Conservation (phyloP, 805 yeast species). For the Candida tallmaniae region DNA sequence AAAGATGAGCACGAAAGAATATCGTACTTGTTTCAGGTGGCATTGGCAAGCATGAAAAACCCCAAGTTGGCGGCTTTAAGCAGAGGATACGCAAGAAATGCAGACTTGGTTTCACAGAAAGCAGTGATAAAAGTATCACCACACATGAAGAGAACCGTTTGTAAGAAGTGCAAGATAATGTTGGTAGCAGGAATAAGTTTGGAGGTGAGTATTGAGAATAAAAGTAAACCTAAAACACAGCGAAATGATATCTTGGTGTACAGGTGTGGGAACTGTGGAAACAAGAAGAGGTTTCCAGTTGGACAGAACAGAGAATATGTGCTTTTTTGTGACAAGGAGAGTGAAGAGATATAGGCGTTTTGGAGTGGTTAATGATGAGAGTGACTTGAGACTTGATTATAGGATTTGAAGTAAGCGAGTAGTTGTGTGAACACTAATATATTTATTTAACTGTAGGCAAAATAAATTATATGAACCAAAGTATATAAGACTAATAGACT, state of each 20-base stretch:
- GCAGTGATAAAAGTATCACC: conserved; percentile 65
- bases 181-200: conserved; percentile 47
- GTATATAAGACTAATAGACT: no score
- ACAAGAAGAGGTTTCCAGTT: conserved; percentile 53
- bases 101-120: conserved; percentile 62
- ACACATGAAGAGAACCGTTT: conserved; percentile 57
- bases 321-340: conserved; percentile 43
- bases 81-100: conserved; percentile 48
- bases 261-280: conserved; percentile 50
- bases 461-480: no score
- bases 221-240: conserved; percentile 24
- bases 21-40: conserved; percentile 55
- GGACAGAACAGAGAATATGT: conserved; percentile 50
- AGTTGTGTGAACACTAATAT: no score
- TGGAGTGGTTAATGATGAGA: no score
- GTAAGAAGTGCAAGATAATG: conserved; percentile 60
- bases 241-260: conserved; percentile 46
- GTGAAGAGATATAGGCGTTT: no score
- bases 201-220: conserved; percentile 36
- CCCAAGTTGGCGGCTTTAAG: conserved; percentile 41
- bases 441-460: no score
- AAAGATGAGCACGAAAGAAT: conserved; percentile 58
- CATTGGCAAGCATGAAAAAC: conserved; percentile 31
- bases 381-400: no score
- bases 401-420: no score